These are phyloP conservation scores for Debaryomyces sp. DNA, from an alignment of 1,139 yeast species.

Conservation along the genomic window DNA sequence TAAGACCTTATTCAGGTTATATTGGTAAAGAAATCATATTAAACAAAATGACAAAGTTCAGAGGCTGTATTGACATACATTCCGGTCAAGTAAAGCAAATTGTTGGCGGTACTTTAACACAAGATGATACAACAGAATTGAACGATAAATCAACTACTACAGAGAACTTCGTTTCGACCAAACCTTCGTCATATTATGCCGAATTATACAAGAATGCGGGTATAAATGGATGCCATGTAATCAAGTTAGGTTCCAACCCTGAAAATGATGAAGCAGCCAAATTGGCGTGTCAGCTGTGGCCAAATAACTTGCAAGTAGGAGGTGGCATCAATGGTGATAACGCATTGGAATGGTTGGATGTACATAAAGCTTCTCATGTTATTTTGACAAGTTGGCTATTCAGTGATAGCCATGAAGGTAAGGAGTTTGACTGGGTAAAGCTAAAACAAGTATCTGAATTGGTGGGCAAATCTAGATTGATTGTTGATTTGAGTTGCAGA, in stretches of 20 bases:
- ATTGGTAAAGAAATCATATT: background rate
- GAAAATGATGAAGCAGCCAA: constrained; percentile 83
- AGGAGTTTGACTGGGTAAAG: constrained; percentile 57
- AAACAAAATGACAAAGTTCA: constrained; percentile 71
- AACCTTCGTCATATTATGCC: constrained; percentile 79
- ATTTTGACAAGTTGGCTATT: constrained; percentile 94
- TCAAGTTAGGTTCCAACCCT: constrained; percentile 76
- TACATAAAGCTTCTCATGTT: constrained; percentile 71
- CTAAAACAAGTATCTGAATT: constrained; percentile 46
- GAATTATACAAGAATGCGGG: constrained; percentile 60
- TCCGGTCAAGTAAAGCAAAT: constrained; percentile 95
- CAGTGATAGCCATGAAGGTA: constrained; percentile 46
- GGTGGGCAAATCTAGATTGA: constrained; percentile 70
- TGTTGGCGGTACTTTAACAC: constrained; percentile 85
- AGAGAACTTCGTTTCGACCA: constrained; percentile 81
- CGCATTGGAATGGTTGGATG: constrained; percentile 72
- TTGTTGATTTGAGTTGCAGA: constrained; percentile 91
- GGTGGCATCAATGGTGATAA: constrained; percentile 84
- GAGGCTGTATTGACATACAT: constrained; percentile 96
- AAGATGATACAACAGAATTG: constrained; percentile 41
- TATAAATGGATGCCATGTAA: constrained; percentile 85
- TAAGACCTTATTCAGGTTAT: background rate
- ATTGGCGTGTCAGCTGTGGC: constrained; percentile 78
- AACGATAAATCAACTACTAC: constrained; percentile 37
- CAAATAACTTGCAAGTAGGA: constrained; percentile 76